phyloP scores from a whole-genome alignment of 257 asterid species.

The Eucommia ulmoides region DNA sequence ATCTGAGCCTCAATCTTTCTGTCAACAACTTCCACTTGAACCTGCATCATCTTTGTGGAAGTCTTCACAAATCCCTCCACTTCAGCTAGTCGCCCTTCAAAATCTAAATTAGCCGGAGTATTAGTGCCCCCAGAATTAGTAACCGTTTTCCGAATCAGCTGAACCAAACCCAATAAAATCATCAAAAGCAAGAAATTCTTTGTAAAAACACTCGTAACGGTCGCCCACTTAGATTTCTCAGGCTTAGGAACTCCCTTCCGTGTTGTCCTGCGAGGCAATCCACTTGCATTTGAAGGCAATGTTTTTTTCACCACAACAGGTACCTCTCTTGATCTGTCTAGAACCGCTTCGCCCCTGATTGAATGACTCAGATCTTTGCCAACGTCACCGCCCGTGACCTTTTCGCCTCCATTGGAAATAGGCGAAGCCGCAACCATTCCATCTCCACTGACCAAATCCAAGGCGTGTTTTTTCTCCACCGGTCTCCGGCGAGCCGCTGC shows the following conservation, averaged over 20 bases:
- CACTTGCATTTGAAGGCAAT: constrained; percentile 10
- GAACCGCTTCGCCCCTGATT: constrained; percentile 1
- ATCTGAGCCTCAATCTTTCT: constrained; percentile 36
- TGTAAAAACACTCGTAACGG: constrained; percentile 37
- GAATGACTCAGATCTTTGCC: constrained; percentile 19
- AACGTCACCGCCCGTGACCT: constrained; percentile 26
- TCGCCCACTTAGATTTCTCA: constrained; percentile 62
- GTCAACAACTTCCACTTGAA: constrained; percentile 68
- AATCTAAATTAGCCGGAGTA: constrained; percentile 30
- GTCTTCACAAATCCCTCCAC: constrained; percentile 43
- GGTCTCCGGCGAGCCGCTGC: constrained; percentile 65
- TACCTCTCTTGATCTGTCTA: constrained; percentile 12
- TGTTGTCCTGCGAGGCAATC: constrained; percentile 18
- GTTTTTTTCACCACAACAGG: constrained; percentile 20
- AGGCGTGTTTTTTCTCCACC: constrained; percentile 27
- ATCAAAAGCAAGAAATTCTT: constrained; percentile 43
- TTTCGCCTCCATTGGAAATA: constrained; percentile 20
- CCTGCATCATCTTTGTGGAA: constrained; percentile 60
- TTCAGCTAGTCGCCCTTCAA: constrained; percentile 44
- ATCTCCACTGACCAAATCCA: constrained; percentile 20
- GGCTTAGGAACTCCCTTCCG: constrained; percentile 25
- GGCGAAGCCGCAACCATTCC: constrained; percentile 15
- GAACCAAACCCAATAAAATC: constrained; percentile 37
- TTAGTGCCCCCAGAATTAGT: constrained; percentile 19
- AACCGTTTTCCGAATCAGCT: constrained; percentile 40